These are phyloP conservation scores for Davidsoniella neocaledoniae DNA, from an alignment of 2,329 filamentous ascomycete genomes.

Conservation along the genomic window DNA sequence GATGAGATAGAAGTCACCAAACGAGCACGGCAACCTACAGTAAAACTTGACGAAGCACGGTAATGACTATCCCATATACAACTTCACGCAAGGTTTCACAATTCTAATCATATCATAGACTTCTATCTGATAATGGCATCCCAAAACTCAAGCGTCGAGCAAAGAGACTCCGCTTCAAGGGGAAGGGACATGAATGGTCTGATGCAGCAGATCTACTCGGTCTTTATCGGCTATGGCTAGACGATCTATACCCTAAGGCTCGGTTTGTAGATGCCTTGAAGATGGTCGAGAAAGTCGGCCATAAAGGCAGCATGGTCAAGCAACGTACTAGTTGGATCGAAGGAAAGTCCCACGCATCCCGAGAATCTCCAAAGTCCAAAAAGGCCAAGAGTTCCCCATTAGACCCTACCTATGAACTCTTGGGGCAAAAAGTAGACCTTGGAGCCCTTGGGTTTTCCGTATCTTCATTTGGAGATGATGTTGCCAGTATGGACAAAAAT, in stretches of 20 bases:
- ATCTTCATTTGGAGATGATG: too few species aligned
- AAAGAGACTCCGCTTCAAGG: constrained; percentile 62
- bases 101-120: constrained; percentile 25
- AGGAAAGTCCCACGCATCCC: constrained; percentile 35
- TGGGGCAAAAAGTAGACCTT: constrained; percentile 12
- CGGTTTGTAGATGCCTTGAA: constrained; percentile 77
- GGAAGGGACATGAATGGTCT: constrained; percentile 90
- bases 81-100: neutral
- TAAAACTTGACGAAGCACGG: constrained; percentile 76
- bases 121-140: constrained; percentile 73
- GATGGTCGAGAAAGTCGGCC: constrained; percentile 88
- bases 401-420: constrained; percentile 19
- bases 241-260: constrained; percentile 87
- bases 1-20: constrained; percentile 72
- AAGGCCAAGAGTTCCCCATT: constrained; percentile 1
- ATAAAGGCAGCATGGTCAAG: constrained; percentile 60
- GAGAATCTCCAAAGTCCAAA: too few species aligned
- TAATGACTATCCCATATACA: constrained; percentile 20
- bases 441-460: too few species aligned
- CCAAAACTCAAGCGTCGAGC: constrained; percentile 61
- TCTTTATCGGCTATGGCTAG: constrained; percentile 92
- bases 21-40: constrained; percentile 50
- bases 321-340: constrained; percentile 73
- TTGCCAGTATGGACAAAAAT: too few species aligned
- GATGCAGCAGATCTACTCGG: constrained; percentile 69